Base-by-base conservation (phyloP, 225 moss, liverwort and hornwort species). In the Pseudoscleropodium purum region DNA sequence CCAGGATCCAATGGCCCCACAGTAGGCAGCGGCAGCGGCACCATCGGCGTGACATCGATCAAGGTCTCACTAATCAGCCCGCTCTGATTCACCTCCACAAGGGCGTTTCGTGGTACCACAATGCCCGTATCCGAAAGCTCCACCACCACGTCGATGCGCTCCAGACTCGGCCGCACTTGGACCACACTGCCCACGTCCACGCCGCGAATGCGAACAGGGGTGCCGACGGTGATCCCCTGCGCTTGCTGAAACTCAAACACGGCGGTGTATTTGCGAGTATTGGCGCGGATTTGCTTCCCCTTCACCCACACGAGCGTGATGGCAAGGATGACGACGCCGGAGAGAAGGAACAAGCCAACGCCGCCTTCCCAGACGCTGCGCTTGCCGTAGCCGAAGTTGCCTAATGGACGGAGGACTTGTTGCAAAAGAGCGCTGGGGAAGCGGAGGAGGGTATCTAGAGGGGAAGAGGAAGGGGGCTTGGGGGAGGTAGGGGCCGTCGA, bases 351-450 rank as follows among this genome's bases (percentile, higher is more conserved):
- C 2, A 99, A 91, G 3, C 99, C 99, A 13, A 99, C 97, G 19
- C 97, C 99, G 17, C 99, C 99, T 82, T 99, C 99, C 99, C 99
- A 97, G 30, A 99, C 93, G 91, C 97, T 97, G 37, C 96, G 95
- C 64, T 97, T 97, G 33, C 99, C 99, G 72, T 96, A 97, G 18
- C 99, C 97, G 91, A 99, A 99, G 89, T 97, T 97, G 88, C 96
- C 92, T 63, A 99, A 73, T 6, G 97, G 98, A 10, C 90, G 87
- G 17, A 95, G 69, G 7, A 97, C 23, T 67, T 94, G 97, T 47
- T 94, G 93, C 96, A 96, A 94, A 34, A 97, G 70, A 19, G 95
- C 94, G 9, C 79, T 86, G 1, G 96, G 96, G 63, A 97, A 86
- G 62, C 82, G 80, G 59, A 87, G 60, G 87, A 95, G 45, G 57